Evolutionary conservation across 192 early-diverging fungal genomes (phyloP).

Genomic region (Mortierella alpina): DNA sequence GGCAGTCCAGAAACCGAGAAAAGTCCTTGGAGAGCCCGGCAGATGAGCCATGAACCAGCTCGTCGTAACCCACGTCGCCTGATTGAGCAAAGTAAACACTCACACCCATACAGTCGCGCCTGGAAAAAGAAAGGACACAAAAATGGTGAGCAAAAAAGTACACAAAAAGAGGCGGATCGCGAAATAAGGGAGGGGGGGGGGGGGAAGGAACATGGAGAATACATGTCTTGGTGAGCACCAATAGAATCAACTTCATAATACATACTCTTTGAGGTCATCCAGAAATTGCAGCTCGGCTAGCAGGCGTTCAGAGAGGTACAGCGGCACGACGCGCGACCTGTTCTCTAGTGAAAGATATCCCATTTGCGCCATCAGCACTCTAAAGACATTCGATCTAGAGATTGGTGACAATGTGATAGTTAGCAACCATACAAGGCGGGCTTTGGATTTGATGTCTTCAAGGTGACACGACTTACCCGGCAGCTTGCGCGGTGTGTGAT

Average conservation of each 20-base stretch:
- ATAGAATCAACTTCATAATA: not conserved
- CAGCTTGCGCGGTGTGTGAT: not conserved
- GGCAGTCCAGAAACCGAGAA: conserved; percentile 72
- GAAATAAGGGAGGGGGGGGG: too few species aligned
- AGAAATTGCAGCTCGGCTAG: conserved; percentile 71
- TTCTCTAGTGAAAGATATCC: conserved; percentile 74
- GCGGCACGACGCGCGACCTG: conserved; percentile 67
- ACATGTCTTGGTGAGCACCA: too few species aligned
- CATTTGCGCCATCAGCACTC: conserved; percentile 72
- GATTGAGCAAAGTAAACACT: conserved; percentile 73
- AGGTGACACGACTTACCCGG: conserved; percentile 11
- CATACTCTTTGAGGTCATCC: conserved; percentile 76
- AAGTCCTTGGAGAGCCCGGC: conserved; percentile 66
- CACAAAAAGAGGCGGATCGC: too few species aligned
- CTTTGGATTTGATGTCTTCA: not conserved
- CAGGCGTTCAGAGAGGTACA: conserved; percentile 71
- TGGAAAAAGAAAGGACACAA: conserved; percentile 20
- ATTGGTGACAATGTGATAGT: not conserved
- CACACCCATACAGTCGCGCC: conserved; percentile 77
- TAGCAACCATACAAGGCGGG: not conserved
- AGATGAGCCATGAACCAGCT: conserved; percentile 61
- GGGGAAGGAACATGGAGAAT: too few species aligned
- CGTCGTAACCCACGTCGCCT: conserved; percentile 58
- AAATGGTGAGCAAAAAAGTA: not conserved
- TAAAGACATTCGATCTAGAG: conserved; percentile 61